A percentile compares a stretch with the other conserved stretches of the same genome.
phyloP scores from a whole-genome alignment of 2,329 filamentous ascomycete genomes.

The Macrophomina tecta region DNA sequence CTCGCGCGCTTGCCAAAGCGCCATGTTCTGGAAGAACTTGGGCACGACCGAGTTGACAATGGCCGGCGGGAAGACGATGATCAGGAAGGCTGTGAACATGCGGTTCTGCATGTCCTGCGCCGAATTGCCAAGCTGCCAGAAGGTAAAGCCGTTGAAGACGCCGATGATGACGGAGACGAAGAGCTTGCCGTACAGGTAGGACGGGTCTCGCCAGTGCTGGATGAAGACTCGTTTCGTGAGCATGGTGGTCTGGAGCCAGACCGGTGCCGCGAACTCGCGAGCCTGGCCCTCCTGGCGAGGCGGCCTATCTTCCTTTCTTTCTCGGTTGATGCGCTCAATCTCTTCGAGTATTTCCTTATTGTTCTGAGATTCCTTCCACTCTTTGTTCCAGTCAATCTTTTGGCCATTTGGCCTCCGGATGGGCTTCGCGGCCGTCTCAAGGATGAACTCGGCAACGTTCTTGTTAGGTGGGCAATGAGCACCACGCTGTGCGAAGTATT shows the following conservation, averaged over 20 bases:
- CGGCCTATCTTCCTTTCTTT: constrained; percentile 47
- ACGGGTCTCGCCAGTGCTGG: constrained; percentile 77
- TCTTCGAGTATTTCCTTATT: constrained; percentile 56
- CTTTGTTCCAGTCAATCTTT: constrained; percentile 55
- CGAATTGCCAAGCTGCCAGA: constrained; percentile 70
- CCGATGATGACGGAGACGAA: constrained; percentile 74
- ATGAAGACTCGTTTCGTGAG: constrained; percentile 73
- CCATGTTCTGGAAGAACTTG: constrained; percentile 78
- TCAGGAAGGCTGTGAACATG: constrained; percentile 75
- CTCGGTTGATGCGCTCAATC: constrained; percentile 67
- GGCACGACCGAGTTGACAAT: constrained; percentile 76
- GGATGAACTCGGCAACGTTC: constrained; percentile 81
- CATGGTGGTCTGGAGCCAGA: constrained; percentile 66
- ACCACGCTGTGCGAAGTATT: constrained; percentile 69
- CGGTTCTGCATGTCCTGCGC: constrained; percentile 75
- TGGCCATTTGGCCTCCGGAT: constrained; percentile 56
- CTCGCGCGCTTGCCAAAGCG: constrained; percentile 75
- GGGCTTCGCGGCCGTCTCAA: constrained; percentile 80
- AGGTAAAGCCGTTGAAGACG: constrained; percentile 81
- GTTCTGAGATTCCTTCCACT: constrained; percentile 61
- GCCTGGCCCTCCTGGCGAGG: constrained; percentile 32
- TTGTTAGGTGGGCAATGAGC: constrained; percentile 70
- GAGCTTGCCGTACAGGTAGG: constrained; percentile 78
- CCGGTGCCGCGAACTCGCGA: constrained; percentile 70
- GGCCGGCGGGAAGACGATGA: constrained; percentile 66